phyloP scores from a whole-genome alignment of 306 rosid species.

The Dryas octopetala region DNA sequence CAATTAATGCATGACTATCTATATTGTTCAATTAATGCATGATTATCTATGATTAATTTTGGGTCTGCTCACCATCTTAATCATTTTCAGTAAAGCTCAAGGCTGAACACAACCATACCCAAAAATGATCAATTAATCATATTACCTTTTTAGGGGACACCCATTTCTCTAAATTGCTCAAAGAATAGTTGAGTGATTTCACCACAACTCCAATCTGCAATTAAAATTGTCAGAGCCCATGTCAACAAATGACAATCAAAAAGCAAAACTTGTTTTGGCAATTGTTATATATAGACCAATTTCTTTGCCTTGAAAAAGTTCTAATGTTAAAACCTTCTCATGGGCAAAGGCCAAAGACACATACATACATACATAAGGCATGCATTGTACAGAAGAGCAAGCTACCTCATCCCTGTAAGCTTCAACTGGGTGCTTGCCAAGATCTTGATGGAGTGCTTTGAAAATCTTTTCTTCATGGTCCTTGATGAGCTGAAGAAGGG shows the following conservation, averaged over 20 bases:
- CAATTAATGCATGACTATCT: too few species aligned
- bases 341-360: too few species aligned
- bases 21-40: too few species aligned
- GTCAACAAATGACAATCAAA: neutral
- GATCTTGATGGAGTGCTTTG: conserved; percentile 69
- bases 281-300: neutral
- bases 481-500: conserved; percentile 51
- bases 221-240: neutral
- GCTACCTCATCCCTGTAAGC: conserved; percentile 78
- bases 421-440: conserved; percentile 80
- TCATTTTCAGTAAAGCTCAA: neutral
- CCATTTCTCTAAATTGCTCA: conserved; percentile 68
- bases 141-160: conserved; percentile 60
- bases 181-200: conserved; percentile 45
- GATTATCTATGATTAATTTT: too few species aligned
- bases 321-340: too few species aligned
- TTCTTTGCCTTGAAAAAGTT: neutral
- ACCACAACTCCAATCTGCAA: conserved; percentile 69
- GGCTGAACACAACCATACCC: conserved; percentile 7
- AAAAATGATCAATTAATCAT: neutral
- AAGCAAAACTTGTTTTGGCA: neutral
- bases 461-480: conserved; percentile 56
- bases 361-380: too few species aligned
- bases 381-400: too few species aligned
- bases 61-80: too few species aligned